phyloP scores from a whole-genome alignment of 345 rosid genomes.

The Syzygium jambos region DNA sequence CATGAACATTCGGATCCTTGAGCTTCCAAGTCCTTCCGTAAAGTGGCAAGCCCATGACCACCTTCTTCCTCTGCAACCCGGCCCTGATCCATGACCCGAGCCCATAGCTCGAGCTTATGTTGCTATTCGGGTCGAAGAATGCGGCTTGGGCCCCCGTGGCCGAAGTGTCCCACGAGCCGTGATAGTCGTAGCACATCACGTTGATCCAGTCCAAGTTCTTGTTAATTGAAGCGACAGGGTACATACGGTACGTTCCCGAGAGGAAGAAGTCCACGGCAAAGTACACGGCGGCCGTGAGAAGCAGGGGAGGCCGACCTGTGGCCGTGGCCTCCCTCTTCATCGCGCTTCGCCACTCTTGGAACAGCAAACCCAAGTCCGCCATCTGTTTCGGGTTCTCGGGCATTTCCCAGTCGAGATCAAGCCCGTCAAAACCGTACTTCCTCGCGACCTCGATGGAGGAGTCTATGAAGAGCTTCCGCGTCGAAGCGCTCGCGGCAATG shows the following conservation, averaged over 20 bases:
- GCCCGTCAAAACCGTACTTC: slow-evolving; percentile 17
- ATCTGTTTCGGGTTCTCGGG: slow-evolving; percentile 10
- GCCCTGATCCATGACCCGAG: slow-evolving; percentile 12
- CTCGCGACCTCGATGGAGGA: slow-evolving; percentile 12
- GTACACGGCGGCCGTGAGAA: slow-evolving; percentile 25
- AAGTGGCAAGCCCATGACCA: slow-evolving; percentile 21
- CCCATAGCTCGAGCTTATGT: slow-evolving; percentile 14
- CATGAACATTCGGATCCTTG: slow-evolving; percentile 2
- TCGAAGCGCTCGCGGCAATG: background rate
- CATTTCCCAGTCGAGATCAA: slow-evolving; percentile 20
- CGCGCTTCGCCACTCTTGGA: slow-evolving; percentile 16
- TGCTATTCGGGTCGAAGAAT: slow-evolving; percentile 8
- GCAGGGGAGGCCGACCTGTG: slow-evolving; percentile 5
- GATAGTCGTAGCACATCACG: slow-evolving; percentile 19
- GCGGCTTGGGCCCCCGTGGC: slow-evolving; percentile 21
- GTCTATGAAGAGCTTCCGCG: slow-evolving; percentile 10
- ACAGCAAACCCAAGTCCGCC: slow-evolving; percentile 9
- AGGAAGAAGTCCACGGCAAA: slow-evolving; percentile 10
- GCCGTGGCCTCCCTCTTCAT: slow-evolving; percentile 2
- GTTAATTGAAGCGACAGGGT: slow-evolving; percentile 6
- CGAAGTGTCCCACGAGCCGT: slow-evolving; percentile 20
- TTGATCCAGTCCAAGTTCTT: slow-evolving; percentile 14
- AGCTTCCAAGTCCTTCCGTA: slow-evolving; percentile 25
- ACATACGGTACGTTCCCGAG: background rate
- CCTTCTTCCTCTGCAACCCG: slow-evolving; percentile 4